These are phyloP conservation scores for Ophiognomonia clavigignenti-juglandacearum DNA, from an alignment of 2,329 filamentous ascomycete genomes.

Conservation along the genomic window DNA sequence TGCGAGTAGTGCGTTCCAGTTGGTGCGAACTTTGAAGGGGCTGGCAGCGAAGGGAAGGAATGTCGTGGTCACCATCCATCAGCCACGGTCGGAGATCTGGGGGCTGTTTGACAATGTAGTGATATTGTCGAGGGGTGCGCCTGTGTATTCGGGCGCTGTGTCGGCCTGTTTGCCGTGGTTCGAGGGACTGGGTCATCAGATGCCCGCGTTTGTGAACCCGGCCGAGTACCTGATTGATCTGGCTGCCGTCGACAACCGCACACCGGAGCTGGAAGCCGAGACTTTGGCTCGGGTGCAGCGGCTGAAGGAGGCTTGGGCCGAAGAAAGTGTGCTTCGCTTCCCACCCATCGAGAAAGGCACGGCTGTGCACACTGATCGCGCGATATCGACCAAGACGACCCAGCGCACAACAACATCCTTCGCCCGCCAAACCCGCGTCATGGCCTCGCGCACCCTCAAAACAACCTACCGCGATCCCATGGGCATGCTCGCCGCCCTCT, in stretches of 20 bases:
- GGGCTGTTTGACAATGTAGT: constrained; percentile 68
- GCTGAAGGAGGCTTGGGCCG: constrained; percentile 57
- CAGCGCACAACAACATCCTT: constrained; percentile 51
- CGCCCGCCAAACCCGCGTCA: constrained; percentile 56
- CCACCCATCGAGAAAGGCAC: constrained; percentile 18
- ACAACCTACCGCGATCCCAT: constrained; percentile 73
- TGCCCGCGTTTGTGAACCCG: constrained; percentile 71
- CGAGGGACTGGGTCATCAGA: constrained; percentile 48
- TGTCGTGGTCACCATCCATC: constrained; percentile 70
- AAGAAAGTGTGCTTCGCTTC: constrained; percentile 28
- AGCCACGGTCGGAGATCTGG: constrained; percentile 77
- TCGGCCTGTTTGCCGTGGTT: constrained; percentile 61
- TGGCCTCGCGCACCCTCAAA: constrained; percentile 65
- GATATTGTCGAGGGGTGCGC: constrained; percentile 61
- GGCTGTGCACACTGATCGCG: neutral
- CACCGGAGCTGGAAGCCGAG: constrained; percentile 57
- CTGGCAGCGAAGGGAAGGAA: constrained; percentile 66
- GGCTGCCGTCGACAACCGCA: constrained; percentile 68
- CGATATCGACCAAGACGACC: constrained; percentile 17
- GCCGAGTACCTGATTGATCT: constrained; percentile 73
- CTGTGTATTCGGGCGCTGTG: constrained; percentile 62
- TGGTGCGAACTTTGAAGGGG: constrained; percentile 64
- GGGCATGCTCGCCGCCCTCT: constrained; percentile 64
- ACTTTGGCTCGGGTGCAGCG: constrained; percentile 55
- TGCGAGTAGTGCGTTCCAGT: constrained; percentile 70